These are phyloP conservation scores for Rhizopogon sp. DNA, from an alignment of 768 basidiomycete species.

Conservation along the genomic window DNA sequence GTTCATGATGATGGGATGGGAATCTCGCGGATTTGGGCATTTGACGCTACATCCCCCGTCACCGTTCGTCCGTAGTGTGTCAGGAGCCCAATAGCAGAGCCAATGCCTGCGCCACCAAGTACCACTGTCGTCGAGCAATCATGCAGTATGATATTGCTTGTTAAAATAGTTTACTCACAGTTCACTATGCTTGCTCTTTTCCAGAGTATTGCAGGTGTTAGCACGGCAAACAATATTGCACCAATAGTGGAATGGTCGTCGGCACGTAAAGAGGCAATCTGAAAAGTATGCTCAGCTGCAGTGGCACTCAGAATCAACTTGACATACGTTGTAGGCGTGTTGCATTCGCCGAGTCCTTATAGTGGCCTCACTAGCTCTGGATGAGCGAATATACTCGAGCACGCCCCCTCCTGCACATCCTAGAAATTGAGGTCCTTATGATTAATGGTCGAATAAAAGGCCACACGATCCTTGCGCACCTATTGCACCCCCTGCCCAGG, in stretches of 20 bases:
- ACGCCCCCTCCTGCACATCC: conserved; percentile 45
- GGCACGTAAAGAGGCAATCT: conserved; percentile 56
- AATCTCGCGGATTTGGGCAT: conserved; percentile 30
- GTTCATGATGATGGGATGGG: conserved; percentile 7
- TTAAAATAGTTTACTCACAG: conserved; percentile 33
- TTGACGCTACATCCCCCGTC: conserved; percentile 49
- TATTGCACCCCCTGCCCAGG: conserved; percentile 63
- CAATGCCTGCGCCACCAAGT: conserved; percentile 67
- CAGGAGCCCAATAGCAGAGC: conserved; percentile 54
- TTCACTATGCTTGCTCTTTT: conserved; percentile 59
- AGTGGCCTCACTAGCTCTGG: conserved; percentile 44
- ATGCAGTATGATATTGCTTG: not conserved
- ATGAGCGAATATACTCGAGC: conserved; percentile 57
- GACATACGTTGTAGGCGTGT: conserved; percentile 53
- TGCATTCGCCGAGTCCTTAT: conserved; percentile 46
- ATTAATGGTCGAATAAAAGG: not conserved
- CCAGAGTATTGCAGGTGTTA: conserved; percentile 72
- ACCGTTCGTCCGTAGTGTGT: conserved; percentile 49
- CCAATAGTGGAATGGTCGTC: conserved; percentile 80
- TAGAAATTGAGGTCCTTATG: conserved; percentile 5
- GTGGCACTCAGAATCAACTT: not conserved
- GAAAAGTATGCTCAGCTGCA: conserved; percentile 2
- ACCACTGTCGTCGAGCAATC: conserved; percentile 41
- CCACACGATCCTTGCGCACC: conserved; percentile 34
- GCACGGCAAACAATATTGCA: conserved; percentile 52